Base-by-base conservation (phyloP, 305 asterid genomes). In the Nicotiana rustica region DNA sequence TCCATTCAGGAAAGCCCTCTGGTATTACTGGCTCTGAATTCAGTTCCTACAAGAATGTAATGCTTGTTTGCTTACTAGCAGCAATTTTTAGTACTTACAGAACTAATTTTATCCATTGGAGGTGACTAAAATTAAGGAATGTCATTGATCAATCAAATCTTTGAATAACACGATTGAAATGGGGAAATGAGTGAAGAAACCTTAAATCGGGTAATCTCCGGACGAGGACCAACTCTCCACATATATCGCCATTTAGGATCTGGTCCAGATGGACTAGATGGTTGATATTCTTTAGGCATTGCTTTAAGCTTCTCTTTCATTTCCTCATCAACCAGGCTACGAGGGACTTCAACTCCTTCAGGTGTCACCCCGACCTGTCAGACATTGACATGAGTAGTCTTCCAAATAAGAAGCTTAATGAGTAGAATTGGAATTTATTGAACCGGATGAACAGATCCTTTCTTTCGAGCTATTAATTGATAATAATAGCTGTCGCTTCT, bases 151-250 rank as follows among this genome's bases (percentile, higher is more conserved):
- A 67, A 35, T 66, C 47, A 62, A 44, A 67, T 67, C 78, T 47
- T 36, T 21, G 52, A 19, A 49, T 65, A 38, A 81, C 44, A 62
- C 25, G 19, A 82, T 38, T 57, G 60, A 62, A 75, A 81, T 83
- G 77, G 44, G 57, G 3, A 67, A 83, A 35, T 44, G 66, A 84
- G 25, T 21, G 76, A 36, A 33, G 64, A 78, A 86, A 94, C 99
- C 98, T 95, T 92, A 89, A 91, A 96, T 62, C 82, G 83, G 89
- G 99, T 95, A 80, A 83, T 84, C 68, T 86, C 83, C 25, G 98
- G 98, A 70, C 98, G 91, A 67, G 97, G 91, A 79, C 99, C 99
- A 89, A 90, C 91, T 85, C 99, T 96, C 99, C 98, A 96, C 99
- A 96, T 96, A 83, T 92, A 96, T 60, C 99, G 95, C 99, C 99